Evolutionary conservation across 164 flowering plant species (phyloP).

Genomic region (grape (Vitis vinifera)): ASM3070453v1 NC_081821.1:6193001-6193500

Average conservation of each 20-base stretch:
- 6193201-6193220: too few relatives aligned
- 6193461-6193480: constrained; percentile 60
- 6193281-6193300: too few relatives aligned
- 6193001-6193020: too few relatives aligned
- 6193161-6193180: constrained; percentile 78
- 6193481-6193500: constrained; percentile 43
- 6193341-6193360: neutral
- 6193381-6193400: neutral
- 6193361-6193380: neutral
- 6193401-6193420: too few relatives aligned
- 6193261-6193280: too few relatives aligned
- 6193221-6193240: too few relatives aligned
- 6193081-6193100: neutral
- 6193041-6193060: too few relatives aligned
- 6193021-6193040: too few relatives aligned
- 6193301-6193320: too few relatives aligned
- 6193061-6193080: too few relatives aligned
- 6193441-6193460: constrained; percentile 86
- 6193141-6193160: constrained; percentile 56
- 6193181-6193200: constrained; percentile 5
- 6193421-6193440: constrained; percentile 36
- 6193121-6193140: constrained; percentile 75
- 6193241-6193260: too few relatives aligned
- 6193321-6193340: neutral
- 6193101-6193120: constrained; percentile 51